Base-by-base conservation (phyloP, 441 rosid species). In the Bruguiera hainesii region DNA sequence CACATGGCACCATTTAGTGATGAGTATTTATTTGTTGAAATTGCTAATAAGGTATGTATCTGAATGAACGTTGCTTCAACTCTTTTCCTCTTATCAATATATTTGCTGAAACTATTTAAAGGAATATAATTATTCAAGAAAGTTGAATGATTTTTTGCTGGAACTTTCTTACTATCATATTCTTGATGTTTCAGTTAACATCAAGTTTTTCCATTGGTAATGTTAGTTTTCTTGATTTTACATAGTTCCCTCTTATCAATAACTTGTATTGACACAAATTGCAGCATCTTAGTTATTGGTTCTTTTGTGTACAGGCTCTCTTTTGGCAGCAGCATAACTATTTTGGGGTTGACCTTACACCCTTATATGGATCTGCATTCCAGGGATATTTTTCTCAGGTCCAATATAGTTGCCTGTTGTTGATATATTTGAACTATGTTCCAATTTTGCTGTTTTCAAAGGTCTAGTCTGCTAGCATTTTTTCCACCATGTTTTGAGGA, bases 1-100 rank as follows among this genome's bases (percentile, higher is more conserved):
- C 97, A 95, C 73, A 90, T 91, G 97, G 97, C 98, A 66, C 98
- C 98, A 75, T 91, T 95, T 72, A 91, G 91, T 18, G 99, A 95
- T 82, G 98, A 95, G 74, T 89, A 87, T 75, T 80, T 95, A 33
- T 95, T 82, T 79, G 73, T 87, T 80, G 98, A 95, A 82, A 86
- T 95, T 83, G 99, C 98, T 57, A 95, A 88, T 83, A 91, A 91
- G 98, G 98, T 94, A 85, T 83, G 80, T 39, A 61, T 66, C 48
- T 61, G 69, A 29, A 66, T 61, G n/a, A 56, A 19, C 66, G 56
- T 1, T 73, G 64, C 52, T 56, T 18, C 46, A 9, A 25, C 46
- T 60, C 30, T 30, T 25, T 59, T 39, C 28, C 21, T 37, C 9
- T 61, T 50, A 48, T 19, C 52, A 26, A 33, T 39, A 39, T 11